Conservation (phyloP, 768 basidiomycete genomes). For the Galerina marginata region DNA sequence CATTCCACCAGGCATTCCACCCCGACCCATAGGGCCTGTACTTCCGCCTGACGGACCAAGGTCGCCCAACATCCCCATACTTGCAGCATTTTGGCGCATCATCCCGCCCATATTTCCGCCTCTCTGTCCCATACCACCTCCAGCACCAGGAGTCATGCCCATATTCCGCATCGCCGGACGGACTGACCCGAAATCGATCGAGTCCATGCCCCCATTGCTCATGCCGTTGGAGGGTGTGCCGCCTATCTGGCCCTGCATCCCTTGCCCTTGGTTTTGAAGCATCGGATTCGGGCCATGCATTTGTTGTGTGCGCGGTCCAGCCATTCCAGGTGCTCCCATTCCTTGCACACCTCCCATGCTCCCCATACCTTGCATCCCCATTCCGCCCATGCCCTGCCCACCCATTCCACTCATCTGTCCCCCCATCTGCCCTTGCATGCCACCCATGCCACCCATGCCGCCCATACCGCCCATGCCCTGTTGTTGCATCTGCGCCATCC, state of each 20-base stretch:
- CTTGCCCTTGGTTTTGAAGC: slow-evolving; percentile 2
- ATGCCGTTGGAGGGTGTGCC: slow-evolving; percentile 8
- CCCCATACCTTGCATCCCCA: slow-evolving; percentile 13
- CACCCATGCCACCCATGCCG: not conserved
- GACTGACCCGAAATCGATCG: not conserved
- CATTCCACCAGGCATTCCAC: not conserved
- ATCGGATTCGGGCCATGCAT: slow-evolving; percentile 7
- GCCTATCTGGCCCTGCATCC: slow-evolving; percentile 5
- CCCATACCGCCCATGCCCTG: slow-evolving; percentile 25
- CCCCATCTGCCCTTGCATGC: slow-evolving; percentile 2
- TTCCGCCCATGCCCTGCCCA: not conserved
- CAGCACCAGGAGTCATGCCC: slow-evolving; percentile 11
- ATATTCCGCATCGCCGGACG: slow-evolving; percentile 9
- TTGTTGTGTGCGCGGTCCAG: slow-evolving; percentile 13
- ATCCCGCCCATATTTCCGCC: not conserved
- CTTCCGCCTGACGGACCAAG: not conserved
- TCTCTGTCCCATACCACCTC: slow-evolving; percentile 6
- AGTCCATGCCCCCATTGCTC: slow-evolving; percentile 6
- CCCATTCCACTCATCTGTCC: not conserved
- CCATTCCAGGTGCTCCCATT: slow-evolving; percentile 20
- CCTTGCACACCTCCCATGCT: slow-evolving; percentile 11
- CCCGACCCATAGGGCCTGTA: not conserved
- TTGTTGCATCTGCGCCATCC: slow-evolving; percentile 38
- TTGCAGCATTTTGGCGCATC: not conserved
- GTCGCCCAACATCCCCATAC: not conserved